Conservation (phyloP, 2,329 filamentous ascomycete genomes). For the Phialophora chinensis region DNA sequence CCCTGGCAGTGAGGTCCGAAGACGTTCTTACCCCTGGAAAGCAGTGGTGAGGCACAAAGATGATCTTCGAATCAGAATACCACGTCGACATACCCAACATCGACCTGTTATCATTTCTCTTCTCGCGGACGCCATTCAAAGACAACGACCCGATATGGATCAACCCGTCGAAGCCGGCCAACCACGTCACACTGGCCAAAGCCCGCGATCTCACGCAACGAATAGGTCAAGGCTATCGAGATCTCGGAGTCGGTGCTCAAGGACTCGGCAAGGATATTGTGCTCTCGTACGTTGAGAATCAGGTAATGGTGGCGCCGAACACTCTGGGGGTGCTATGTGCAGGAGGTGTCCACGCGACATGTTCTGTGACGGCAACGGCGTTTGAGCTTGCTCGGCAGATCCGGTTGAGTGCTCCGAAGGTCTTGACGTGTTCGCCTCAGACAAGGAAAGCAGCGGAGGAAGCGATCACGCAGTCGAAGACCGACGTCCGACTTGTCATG, state of each 20-base stretch:
- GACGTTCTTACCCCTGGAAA: not conserved
- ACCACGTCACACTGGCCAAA: constrained; percentile 59
- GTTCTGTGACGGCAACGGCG: constrained; percentile 57
- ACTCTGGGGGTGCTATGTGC: constrained; percentile 64
- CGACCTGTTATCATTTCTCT: constrained; percentile 33
- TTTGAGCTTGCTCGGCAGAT: constrained; percentile 59
- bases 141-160: constrained; percentile 62
- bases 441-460: constrained; percentile 56
- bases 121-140: constrained; percentile 36
- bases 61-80: constrained; percentile 33
- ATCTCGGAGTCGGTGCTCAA: constrained; percentile 58
- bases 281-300: constrained; percentile 63
- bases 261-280: constrained; percentile 60
- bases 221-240: constrained; percentile 62
- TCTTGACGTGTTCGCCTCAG: constrained; percentile 57
- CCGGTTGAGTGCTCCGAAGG: constrained; percentile 48
- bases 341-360: constrained; percentile 64
- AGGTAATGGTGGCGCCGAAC: constrained; percentile 60
- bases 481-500: constrained; percentile 56
- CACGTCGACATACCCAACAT: constrained; percentile 29
- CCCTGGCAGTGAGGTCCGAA: not conserved
- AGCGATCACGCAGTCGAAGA: constrained; percentile 57
- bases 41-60: constrained; percentile 4
- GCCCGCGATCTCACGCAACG: constrained; percentile 57
- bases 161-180: constrained; percentile 61